These are phyloP conservation scores for Mucor plumbeus DNA, from an alignment of 371 early-diverging fungal species.

Conservation along the genomic window DNA sequence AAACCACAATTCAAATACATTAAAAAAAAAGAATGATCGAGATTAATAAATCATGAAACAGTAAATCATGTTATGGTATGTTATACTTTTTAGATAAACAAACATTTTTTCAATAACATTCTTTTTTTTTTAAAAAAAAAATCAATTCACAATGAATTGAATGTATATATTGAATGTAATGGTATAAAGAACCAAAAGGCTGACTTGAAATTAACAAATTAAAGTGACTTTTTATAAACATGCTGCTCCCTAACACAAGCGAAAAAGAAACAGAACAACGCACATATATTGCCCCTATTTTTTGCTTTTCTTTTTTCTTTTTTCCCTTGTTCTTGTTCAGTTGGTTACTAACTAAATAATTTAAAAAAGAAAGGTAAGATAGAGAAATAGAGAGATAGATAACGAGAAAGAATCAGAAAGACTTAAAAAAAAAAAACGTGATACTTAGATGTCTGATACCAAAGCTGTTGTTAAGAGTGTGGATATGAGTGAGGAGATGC, in stretches of 20 bases:
- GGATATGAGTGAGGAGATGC: conserved; percentile 98
- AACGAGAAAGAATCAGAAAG: neutral
- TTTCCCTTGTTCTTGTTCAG: neutral
- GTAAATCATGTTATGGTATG: neutral
- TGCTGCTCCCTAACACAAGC: conserved; percentile 4
- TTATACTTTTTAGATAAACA: neutral
- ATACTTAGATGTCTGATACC: conserved; percentile 60
- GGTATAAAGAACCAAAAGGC: neutral
- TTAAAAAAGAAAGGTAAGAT: neutral
- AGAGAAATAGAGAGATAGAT: neutral
- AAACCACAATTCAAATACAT: neutral
- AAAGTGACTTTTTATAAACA: neutral
- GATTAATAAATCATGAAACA: neutral
- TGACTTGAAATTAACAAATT: conserved; percentile 7
- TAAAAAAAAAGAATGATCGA: neutral
- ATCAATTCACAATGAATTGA: too few species aligned
- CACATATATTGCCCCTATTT: neutral
- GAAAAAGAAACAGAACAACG: conserved; percentile 1
- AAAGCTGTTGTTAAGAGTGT: conserved; percentile 95
- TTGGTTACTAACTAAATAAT: neutral
- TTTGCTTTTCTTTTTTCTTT: neutral
- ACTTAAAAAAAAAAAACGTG: conserved; percentile 2
- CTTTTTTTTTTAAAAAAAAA: too few species aligned
- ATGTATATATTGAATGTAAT: too few species aligned
- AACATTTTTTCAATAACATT: neutral